phyloP scores from a whole-genome alignment of 192 early-diverging fungal genomes.

The Chytriomyces sp. region DNA sequence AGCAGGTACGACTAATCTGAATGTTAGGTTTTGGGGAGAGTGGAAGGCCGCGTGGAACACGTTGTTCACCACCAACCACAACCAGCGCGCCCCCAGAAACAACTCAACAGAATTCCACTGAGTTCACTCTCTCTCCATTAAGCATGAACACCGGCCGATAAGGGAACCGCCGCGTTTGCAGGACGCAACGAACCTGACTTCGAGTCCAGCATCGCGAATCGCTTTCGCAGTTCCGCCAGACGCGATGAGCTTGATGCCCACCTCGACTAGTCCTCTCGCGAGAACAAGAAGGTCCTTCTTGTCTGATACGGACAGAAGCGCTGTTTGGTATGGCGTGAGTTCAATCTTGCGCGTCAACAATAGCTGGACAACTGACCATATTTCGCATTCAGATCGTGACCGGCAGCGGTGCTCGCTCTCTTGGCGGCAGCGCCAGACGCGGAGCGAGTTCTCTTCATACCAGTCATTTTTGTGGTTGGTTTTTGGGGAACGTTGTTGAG shows the following conservation, averaged over 20 bases:
- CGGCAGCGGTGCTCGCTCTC: background rate
- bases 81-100: too few species aligned
- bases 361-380: background rate
- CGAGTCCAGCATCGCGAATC: slow-evolving; percentile 84
- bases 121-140: background rate
- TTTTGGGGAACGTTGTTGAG: background rate
- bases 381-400: slow-evolving; percentile 10
- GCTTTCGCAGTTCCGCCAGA: slow-evolving; percentile 94
- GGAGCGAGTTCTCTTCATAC: slow-evolving; percentile 5
- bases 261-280: slow-evolving; percentile 74
- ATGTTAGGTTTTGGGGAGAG: background rate
- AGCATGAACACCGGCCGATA: background rate
- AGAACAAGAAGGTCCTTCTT: slow-evolving; percentile 93
- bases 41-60: background rate
- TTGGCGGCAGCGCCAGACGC: slow-evolving; percentile 9
- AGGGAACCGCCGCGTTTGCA: background rate
- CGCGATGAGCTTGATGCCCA: slow-evolving; percentile 83
- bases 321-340: slow-evolving; percentile 22
- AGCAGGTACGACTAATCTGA: too few species aligned
- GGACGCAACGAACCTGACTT: slow-evolving; percentile 68
- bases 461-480: slow-evolving; percentile 27
- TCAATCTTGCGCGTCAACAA: background rate
- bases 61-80: too few species aligned
- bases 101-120: slow-evolving; percentile 10
- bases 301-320: slow-evolving; percentile 91